These are phyloP conservation scores for Musa balbisiana DNA, from an alignment of 202 grass and related monocot genomes.

Conservation along the genomic window DNA sequence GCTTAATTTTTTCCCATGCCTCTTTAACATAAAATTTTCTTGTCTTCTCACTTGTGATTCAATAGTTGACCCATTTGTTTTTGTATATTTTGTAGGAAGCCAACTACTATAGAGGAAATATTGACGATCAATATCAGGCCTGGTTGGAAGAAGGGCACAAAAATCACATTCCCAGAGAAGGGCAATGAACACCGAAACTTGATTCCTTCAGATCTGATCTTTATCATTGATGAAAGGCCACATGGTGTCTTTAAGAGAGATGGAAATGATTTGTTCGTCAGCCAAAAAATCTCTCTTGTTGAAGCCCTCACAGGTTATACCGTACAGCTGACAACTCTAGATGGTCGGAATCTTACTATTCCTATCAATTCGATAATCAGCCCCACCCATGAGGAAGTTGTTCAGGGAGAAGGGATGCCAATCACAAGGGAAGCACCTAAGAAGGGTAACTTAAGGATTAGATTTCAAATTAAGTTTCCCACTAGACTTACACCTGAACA, in stretches of 20 bases:
- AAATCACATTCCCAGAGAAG: constrained; percentile 56
- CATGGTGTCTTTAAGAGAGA: constrained; percentile 58
- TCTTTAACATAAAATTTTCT: neutral
- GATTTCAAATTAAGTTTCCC: constrained; percentile 64
- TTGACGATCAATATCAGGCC: constrained; percentile 67
- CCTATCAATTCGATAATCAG: constrained; percentile 43
- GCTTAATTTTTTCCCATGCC: neutral
- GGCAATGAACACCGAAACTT: constrained; percentile 39
- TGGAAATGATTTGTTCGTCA: constrained; percentile 53
- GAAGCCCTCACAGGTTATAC: constrained; percentile 56
- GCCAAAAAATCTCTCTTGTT: constrained; percentile 50
- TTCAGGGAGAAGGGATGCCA: constrained; percentile 56
- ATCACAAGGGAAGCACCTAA: constrained; percentile 44
- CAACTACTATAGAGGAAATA: constrained; percentile 45
- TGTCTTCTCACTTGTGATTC: constrained; percentile 5
- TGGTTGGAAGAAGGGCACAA: constrained; percentile 72
- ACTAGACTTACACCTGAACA: constrained; percentile 40
- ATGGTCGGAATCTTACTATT: constrained; percentile 37
- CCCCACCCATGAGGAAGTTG: constrained; percentile 48
- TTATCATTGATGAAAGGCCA: constrained; percentile 58
- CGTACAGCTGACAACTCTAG: constrained; percentile 45
- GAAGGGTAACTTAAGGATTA: constrained; percentile 53
- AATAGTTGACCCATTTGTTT: constrained; percentile 3
- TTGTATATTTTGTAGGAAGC: constrained; percentile 39
- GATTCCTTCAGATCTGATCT: constrained; percentile 49